Evolutionary conservation across 805 yeast species (phyloP), one percentile per base, ranked within the genome.

Genomic region (Candida tammaniensis): DNA sequence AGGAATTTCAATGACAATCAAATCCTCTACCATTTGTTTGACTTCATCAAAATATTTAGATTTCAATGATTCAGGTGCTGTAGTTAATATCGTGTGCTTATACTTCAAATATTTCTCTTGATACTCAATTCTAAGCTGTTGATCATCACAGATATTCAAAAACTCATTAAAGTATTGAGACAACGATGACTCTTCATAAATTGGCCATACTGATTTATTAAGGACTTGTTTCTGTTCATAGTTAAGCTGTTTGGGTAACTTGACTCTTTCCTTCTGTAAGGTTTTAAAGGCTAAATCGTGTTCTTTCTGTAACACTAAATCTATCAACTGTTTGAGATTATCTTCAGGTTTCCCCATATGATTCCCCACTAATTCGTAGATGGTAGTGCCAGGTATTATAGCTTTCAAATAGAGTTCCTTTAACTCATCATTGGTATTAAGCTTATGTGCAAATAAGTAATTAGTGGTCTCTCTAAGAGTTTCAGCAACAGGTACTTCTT

Each of bases 1-100:
- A 1, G 72, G 69, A 15, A 81, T 75, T 24, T 76, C 72, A 11
- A 91, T 76, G 11, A 82, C 60, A 3, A 88, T 76, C 80, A 89
- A 76, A 22, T 83, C 94, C 10, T 77, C 80, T 0, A 78, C 76
- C 71, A 78, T 68, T 7, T 73, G 76, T 27, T 62, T 61, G 4
- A 88, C 59, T 17, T 73, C 70, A 1, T 48, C 46, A 7, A 63
- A 61, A 25, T 42, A 17, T 10, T 22, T 15, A 17, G 72, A 47
- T 2, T 36, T 39, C 11, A 55, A 52, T 10, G 4, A 11, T 36
- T 80, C 79, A 0, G 93, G 86, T 22, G 76, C 64, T 2, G 72
- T 65, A 37, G 61, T 65, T 33, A 88, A 57, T 27, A 76, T 57
- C 13, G 72, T 71, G 39, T 77, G 72, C 39, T 75, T 71, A 51